Evolutionary conservation across 2,329 filamentous ascomycete species (phyloP), one percentile per base, ranked within the genome.

Genomic region (Apiospora pterosperma): DNA sequence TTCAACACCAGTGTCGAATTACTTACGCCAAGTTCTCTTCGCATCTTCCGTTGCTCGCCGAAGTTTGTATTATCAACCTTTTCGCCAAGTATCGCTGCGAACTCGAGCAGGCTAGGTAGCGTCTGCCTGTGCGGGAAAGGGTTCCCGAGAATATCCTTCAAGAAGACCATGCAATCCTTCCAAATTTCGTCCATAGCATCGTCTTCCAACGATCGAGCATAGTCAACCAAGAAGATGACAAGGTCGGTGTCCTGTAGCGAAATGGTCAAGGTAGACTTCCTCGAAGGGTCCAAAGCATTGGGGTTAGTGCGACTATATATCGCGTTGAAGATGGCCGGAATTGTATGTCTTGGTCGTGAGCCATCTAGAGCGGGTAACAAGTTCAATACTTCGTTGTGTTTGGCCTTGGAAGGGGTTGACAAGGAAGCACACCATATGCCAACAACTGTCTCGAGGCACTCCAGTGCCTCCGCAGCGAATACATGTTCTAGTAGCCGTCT

Each of bases 1-100:
- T 41, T 52, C 28, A 55, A 55, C 6, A 3, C 8, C n/a, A 28
- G 16, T 19, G 16, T 11, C 23, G 44, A 12, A 85, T 34, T 10
- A 34, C 91, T 78, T 83, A 95, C 92, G 28, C 92, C 92, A 21
- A 98, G 82, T 66, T 98, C 95, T 74, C 91, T 88, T 67, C 94
- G 88, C 93, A 97, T 97, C 76, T 91, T 93, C 62, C 89, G 86
- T 78, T 97, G 92, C 79, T 98, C 95, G 38, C 95, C 95, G 78
- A 97, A 98, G 71, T 94, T 97, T 14, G 95, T 99, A 71, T 99
- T 97, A 76, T 97, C 94, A 61, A 98, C 91, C 81, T 99, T 99
- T 75, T 96, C 91, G 1, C 96, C 95, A 41, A 99, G 81, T 42
- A 97, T 92, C 1, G 92, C 91, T 0, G 93, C 91, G 73, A 98